phyloP scores from a whole-genome alignment of 352 stramenopile species.

The Phytophthora colocasiae region DNA sequence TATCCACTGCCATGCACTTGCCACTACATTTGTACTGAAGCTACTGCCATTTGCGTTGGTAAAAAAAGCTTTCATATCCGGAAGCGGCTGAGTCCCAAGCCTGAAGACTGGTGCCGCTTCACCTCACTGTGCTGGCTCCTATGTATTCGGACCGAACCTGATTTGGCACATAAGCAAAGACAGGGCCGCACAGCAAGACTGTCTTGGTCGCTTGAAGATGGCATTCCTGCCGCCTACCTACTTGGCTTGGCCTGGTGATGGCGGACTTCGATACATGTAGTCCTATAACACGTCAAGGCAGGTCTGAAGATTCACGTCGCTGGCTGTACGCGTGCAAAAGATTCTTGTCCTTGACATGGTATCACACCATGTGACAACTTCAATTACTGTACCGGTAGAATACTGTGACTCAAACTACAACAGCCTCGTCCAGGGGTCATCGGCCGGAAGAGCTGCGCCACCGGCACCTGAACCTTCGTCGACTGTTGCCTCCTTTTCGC shows the following conservation, averaged over 20 bases:
- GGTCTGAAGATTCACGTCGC: too few relatives aligned
- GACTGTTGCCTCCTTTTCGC: conserved; percentile 6
- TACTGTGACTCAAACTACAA: conserved; percentile 1
- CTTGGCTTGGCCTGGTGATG: too few relatives aligned
- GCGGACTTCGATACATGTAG: too few relatives aligned
- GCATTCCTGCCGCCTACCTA: too few relatives aligned
- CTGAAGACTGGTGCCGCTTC: background rate
- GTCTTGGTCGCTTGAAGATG: too few relatives aligned
- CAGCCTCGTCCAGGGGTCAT: conserved; percentile 16
- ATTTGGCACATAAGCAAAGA: conserved; percentile 25
- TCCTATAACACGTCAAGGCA: too few relatives aligned
- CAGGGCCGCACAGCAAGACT: background rate
- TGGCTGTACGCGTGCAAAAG: too few relatives aligned
- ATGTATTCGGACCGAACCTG: conserved; percentile 25
- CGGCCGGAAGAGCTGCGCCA: background rate
- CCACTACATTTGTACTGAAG: background rate
- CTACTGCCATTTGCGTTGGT: background rate
- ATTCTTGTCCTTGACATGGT: too few relatives aligned
- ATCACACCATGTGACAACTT: too few relatives aligned
- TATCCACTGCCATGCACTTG: background rate
- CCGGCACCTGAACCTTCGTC: conserved; percentile 2
- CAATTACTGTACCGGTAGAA: too few relatives aligned
- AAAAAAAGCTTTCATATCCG: conserved; percentile 1
- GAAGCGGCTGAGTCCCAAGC: too few relatives aligned
- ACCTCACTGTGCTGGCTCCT: conserved; percentile 8